Conservation (phyloP, 805 yeast genomes). For the Lipomyces starkeyi region DNA sequence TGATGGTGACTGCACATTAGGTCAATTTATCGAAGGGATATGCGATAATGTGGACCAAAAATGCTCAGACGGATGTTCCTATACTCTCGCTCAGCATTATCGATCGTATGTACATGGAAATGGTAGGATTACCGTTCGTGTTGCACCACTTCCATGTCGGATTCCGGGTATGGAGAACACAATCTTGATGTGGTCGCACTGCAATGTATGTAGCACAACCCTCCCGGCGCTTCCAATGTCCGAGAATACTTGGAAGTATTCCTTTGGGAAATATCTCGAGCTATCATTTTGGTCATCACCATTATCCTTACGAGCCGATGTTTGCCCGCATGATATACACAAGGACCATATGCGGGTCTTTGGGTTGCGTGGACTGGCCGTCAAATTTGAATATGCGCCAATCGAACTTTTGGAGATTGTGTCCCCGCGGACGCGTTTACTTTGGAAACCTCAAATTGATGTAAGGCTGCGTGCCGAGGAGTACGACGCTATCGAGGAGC, state of each 20-base stretch:
- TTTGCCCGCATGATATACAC: slow-evolving; percentile 81
- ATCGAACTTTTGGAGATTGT: slow-evolving; percentile 80
- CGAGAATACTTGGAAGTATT: slow-evolving; percentile 85
- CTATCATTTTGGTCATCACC: slow-evolving; percentile 75
- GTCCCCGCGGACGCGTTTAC: slow-evolving; percentile 72
- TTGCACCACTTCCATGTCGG: slow-evolving; percentile 65
- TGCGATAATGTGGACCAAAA: slow-evolving; percentile 67
- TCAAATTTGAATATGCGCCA: slow-evolving; percentile 75
- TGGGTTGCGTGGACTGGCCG: slow-evolving; percentile 77
- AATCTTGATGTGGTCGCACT: slow-evolving; percentile 88
- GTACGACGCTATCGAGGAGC: slow-evolving; percentile 58
- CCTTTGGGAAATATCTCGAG: slow-evolving; percentile 93
- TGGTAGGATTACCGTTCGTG: slow-evolving; percentile 77
- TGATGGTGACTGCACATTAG: slow-evolving; percentile 88
- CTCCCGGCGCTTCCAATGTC: slow-evolving; percentile 84
- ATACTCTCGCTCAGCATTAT: slow-evolving; percentile 71
- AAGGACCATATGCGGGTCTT: slow-evolving; percentile 84
- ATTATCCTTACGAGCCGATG: slow-evolving; percentile 62
- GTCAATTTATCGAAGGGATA: slow-evolving; percentile 82
- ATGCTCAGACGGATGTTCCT: slow-evolving; percentile 86
- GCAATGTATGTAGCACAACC: slow-evolving; percentile 75
- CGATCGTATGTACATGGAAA: slow-evolving; percentile 87
- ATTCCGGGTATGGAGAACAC: slow-evolving; percentile 67
- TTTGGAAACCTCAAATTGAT: slow-evolving; percentile 75
- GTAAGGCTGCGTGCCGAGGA: slow-evolving; percentile 70